A percentile compares a stretch with the other conserved stretches of the same genome.
These are phyloP conservation scores for Penicillium mononematosum DNA, from an alignment of 495 filamentous ascomycete genomes.

Conservation along the genomic window DNA sequence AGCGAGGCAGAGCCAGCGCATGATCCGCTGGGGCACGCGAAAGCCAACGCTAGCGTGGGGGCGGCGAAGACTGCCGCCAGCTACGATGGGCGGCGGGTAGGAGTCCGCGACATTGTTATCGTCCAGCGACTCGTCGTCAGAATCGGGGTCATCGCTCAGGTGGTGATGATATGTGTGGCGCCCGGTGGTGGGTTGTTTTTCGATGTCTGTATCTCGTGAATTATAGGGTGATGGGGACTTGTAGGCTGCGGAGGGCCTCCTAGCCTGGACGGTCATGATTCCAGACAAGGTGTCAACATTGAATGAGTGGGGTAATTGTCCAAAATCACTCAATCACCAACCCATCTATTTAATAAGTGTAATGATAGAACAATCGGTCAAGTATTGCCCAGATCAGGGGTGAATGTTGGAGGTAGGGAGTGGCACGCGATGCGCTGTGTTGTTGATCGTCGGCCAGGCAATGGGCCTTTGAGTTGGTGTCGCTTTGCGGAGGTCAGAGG, in stretches of 20 bases:
- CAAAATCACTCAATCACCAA: constrained; percentile 7
- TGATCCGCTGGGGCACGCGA: constrained; percentile 59
- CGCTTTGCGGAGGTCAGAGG: neutral
- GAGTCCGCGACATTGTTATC: constrained; percentile 29
- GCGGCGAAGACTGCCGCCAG: constrained; percentile 43
- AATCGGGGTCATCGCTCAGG: constrained; percentile 28
- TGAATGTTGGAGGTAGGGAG: constrained; percentile 2
- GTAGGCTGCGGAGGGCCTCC: constrained; percentile 37
- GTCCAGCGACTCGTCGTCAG: constrained; percentile 26
- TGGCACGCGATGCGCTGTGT: constrained; percentile 18
- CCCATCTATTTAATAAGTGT: neutral
- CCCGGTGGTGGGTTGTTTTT: constrained; percentile 34
- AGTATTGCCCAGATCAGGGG: constrained; percentile 3
- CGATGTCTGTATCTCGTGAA: constrained; percentile 31
- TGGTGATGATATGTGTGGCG: constrained; percentile 27
- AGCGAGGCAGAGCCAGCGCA: constrained; percentile 69
- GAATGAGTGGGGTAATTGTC: constrained; percentile 11
- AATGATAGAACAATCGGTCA: neutral
- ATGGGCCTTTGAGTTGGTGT: constrained; percentile 7
- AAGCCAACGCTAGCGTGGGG: constrained; percentile 42
- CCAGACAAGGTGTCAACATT: constrained; percentile 19
- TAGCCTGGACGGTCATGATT: constrained; percentile 41
- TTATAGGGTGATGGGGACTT: constrained; percentile 30
- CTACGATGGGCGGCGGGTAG: constrained; percentile 50
- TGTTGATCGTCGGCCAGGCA: constrained; percentile 31